Evolutionary conservation across 1,139 yeast genomes (phyloP).

Genomic region (Diutina rugosa): DNA sequence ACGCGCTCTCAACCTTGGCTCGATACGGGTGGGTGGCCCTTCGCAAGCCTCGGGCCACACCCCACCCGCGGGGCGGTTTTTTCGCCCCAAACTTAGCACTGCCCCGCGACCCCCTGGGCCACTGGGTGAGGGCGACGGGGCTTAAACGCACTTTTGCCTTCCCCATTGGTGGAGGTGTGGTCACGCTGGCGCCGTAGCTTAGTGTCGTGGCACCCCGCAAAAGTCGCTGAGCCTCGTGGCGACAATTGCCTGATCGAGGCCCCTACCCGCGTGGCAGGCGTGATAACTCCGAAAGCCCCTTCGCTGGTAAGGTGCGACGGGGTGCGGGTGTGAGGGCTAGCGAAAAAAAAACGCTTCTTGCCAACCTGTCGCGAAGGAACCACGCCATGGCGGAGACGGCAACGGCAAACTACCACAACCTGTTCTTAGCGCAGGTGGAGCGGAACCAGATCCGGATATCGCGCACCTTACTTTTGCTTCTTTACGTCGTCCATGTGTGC

Average conservation of each 20-base stretch:
- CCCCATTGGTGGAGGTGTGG: too few species aligned
- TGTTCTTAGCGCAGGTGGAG: constrained; percentile 5
- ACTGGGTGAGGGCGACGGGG: too few species aligned
- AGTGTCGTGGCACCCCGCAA: too few species aligned
- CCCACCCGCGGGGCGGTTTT: too few species aligned
- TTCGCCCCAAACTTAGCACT: too few species aligned
- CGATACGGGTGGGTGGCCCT: background rate
- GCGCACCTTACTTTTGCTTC: constrained; percentile 14
- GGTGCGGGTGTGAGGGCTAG: background rate
- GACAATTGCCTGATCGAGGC: background rate
- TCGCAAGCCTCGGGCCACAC: too few species aligned
- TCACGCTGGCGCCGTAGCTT: too few species aligned
- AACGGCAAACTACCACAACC: constrained; percentile 1
- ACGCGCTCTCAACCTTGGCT: background rate
- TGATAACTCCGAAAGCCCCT: background rate
- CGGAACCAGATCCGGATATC: constrained; percentile 27
- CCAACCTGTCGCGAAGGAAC: background rate
- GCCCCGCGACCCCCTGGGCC: too few species aligned
- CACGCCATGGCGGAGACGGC: background rate
- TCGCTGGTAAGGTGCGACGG: background rate
- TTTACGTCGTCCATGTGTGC: constrained; percentile 17
- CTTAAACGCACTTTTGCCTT: too few species aligned
- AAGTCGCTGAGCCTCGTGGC: background rate
- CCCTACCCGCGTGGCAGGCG: background rate
- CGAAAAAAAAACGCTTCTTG: background rate